Evolutionary conservation across 176 grass and related monocot species (phyloP).

Genomic region (Panicum miliaceum): DNA sequence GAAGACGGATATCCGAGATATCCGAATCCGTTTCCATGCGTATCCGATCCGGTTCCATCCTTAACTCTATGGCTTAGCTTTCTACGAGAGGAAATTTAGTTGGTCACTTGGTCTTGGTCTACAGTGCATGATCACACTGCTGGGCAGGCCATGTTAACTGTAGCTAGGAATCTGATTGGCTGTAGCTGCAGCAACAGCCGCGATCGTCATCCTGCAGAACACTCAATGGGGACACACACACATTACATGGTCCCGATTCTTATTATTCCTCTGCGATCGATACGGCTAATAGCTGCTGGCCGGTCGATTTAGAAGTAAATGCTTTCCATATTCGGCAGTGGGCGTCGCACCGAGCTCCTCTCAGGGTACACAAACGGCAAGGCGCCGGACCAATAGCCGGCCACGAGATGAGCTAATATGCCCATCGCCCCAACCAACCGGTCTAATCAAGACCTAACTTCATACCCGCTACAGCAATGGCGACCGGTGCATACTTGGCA

Average conservation of each 20-base stretch:
- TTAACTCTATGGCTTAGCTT: background rate
- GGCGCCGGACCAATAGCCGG: background rate
- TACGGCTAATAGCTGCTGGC: background rate
- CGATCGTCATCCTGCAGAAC: background rate
- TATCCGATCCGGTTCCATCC: no score
- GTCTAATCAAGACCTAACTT: constrained; percentile 35
- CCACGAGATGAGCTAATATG: constrained; percentile 6
- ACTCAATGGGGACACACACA: background rate
- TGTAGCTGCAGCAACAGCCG: background rate
- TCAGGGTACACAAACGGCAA: constrained; percentile 15
- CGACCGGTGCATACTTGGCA: background rate
- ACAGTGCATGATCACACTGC: no score
- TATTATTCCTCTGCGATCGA: background rate
- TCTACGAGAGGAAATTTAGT: background rate
- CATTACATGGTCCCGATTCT: background rate
- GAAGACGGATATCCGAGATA: no score
- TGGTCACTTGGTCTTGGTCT: no score
- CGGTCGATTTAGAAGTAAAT: constrained; percentile 33
- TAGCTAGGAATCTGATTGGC: background rate
- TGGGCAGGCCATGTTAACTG: background rate
- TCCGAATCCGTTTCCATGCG: no score
- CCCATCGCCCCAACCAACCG: background rate
- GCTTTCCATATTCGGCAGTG: constrained; percentile 43
- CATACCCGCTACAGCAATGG: constrained; percentile 24
- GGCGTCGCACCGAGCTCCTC: constrained; percentile 3